Evolutionary conservation across 1,284 basidiomycete genomes (phyloP).

Genomic region (Phellinidium pouzarii): DNA sequence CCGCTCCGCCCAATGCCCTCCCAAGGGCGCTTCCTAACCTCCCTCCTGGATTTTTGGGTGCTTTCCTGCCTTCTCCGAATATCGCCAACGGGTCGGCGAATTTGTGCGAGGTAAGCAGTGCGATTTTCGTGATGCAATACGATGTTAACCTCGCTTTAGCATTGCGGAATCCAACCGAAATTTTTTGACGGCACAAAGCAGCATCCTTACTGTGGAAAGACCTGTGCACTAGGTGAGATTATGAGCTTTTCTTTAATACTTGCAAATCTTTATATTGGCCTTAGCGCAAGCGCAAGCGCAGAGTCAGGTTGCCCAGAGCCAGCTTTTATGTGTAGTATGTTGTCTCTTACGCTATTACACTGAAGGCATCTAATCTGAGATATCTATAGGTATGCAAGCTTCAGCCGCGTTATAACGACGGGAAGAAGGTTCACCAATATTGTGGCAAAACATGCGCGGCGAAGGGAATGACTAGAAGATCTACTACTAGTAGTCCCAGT

Average conservation of each 20-base stretch:
- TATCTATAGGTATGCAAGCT: slow-evolving; percentile 1
- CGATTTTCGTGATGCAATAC: background rate
- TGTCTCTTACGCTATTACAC: background rate
- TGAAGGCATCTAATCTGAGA: slow-evolving; percentile 9
- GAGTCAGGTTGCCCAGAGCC: background rate
- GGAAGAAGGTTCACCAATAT: slow-evolving; percentile 32
- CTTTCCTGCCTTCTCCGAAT: background rate
- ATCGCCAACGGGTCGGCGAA: background rate
- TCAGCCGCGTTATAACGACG: slow-evolving; percentile 23
- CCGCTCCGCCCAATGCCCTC: background rate
- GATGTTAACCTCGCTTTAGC: slow-evolving; percentile 21
- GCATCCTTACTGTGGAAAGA: slow-evolving; percentile 41
- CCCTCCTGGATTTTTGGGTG: background rate
- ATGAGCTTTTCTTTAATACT: background rate
- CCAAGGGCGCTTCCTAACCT: background rate
- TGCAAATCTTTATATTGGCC: slow-evolving; percentile 14
- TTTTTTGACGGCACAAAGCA: slow-evolving; percentile 37
- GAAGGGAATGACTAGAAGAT: background rate
- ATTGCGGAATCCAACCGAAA: slow-evolving; percentile 47
- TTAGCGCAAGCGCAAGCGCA: slow-evolving; percentile 11
- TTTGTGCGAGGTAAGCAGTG: slow-evolving; percentile 20
- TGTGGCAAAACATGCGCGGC: slow-evolving; percentile 32
- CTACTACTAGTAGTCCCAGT: background rate
- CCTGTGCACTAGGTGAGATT: slow-evolving; percentile 36
- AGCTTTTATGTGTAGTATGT: slow-evolving; percentile 1